Evolutionary conservation across 2,329 filamentous ascomycete species (phyloP).

Genomic region (Aspergillus aculeatinus): DNA sequence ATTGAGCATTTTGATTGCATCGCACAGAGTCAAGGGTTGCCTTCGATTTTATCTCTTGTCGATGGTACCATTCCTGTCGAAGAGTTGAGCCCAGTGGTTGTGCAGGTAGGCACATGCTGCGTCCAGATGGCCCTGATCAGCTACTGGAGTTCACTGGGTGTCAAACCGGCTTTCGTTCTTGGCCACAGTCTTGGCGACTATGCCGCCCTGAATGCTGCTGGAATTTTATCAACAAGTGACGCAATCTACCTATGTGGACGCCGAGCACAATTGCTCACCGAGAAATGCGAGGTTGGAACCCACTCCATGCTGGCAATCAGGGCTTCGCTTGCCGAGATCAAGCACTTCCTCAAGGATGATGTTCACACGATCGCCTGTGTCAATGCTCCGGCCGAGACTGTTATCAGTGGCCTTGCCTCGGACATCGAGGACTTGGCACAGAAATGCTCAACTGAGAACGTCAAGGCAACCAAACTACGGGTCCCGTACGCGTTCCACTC

Average conservation of each 20-base stretch:
- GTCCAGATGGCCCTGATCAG: constrained; percentile 42
- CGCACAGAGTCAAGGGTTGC: constrained; percentile 34
- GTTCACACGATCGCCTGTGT: constrained; percentile 41
- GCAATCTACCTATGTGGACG: constrained; percentile 54
- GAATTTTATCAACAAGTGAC: constrained; percentile 37
- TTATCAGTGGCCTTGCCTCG: constrained; percentile 40
- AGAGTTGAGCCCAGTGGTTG: constrained; percentile 26
- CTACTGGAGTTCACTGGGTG: constrained; percentile 39
- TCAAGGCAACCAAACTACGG: constrained; percentile 44
- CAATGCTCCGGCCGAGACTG: constrained; percentile 46
- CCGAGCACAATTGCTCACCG: constrained; percentile 42
- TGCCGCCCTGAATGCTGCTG: constrained; percentile 37
- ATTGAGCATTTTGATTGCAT: constrained; percentile 35
- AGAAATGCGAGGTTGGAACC: constrained; percentile 42
- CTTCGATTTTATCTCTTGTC: constrained; percentile 38
- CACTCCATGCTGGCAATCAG: constrained; percentile 48
- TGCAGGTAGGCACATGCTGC: constrained; percentile 40
- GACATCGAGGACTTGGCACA: constrained; percentile 40
- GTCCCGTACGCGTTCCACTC: constrained; percentile 51
- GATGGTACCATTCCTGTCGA: constrained; percentile 31
- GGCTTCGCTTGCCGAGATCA: constrained; percentile 36
- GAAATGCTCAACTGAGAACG: constrained; percentile 34
- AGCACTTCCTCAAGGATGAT: constrained; percentile 58
- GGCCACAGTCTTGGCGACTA: constrained; percentile 47
- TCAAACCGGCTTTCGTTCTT: constrained; percentile 40